These are phyloP conservation scores for Eutrema japonicum DNA, from an alignment of 345 rosid genomes.

Conservation along the genomic window DNA sequence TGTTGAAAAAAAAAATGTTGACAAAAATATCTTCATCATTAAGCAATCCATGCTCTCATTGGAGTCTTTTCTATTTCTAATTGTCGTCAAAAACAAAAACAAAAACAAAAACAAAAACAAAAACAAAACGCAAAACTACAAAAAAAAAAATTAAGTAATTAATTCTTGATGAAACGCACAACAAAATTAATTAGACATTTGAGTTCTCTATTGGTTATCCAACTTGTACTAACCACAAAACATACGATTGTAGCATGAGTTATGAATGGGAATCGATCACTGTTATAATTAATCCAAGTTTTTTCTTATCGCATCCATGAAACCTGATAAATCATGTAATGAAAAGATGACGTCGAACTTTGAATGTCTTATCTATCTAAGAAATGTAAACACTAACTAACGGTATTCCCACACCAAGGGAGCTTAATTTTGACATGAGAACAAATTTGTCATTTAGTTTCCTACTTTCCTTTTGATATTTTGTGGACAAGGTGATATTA, in stretches of 20 bases:
- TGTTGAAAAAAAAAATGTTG: constrained; percentile 14
- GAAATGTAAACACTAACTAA: background rate
- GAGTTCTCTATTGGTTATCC: background rate
- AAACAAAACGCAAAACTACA: background rate
- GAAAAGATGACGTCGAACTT: constrained; percentile 1
- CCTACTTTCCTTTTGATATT: background rate
- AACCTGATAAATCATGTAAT: background rate
- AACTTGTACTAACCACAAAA: constrained; percentile 15
- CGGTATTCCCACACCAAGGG: constrained; percentile 4
- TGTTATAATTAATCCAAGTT: background rate
- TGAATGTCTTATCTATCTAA: background rate
- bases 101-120: background rate
- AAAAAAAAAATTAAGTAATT: background rate
- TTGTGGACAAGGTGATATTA: background rate
- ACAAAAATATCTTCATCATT: constrained; percentile 19
- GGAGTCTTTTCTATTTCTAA: background rate
- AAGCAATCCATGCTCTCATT: constrained; percentile 18
- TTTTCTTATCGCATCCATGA: background rate
- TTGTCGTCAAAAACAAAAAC: background rate
- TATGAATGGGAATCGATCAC: background rate
- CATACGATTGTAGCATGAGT: background rate
- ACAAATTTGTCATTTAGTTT: background rate
- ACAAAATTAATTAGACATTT: background rate
- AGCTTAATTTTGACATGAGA: constrained; percentile 9
- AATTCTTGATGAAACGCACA: constrained; percentile 11